phyloP scores from a whole-genome alignment of 2,329 filamentous ascomycete genomes.

The Dothistroma pini region DNA sequence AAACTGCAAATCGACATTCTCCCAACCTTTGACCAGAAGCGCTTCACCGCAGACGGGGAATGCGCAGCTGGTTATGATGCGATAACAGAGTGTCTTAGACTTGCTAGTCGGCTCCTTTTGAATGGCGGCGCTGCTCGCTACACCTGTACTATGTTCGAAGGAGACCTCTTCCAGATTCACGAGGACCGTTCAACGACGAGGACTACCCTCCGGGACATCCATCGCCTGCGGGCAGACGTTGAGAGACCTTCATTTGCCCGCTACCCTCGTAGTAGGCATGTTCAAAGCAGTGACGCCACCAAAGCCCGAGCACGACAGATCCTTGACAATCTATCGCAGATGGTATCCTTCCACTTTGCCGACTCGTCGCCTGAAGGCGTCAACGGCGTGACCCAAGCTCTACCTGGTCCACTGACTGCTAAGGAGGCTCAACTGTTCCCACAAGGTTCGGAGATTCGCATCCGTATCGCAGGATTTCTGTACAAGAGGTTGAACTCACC shows the following conservation, averaged over 20 bases:
- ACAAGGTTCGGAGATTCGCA: neutral
- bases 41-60: neutral
- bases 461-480: neutral
- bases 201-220: neutral
- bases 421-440: neutral
- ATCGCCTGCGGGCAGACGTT: neutral
- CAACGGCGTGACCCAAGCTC: constrained; percentile 1
- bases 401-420: constrained; percentile 1
- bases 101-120: neutral
- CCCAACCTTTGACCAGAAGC: neutral
- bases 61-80: neutral
- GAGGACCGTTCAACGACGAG: neutral
- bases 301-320: neutral
- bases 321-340: neutral
- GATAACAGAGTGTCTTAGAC: neutral
- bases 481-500: neutral
- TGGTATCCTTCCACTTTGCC: constrained; percentile 3
- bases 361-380: neutral
- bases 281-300: neutral
- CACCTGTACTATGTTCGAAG: constrained; percentile 4
- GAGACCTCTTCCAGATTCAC: constrained; percentile 2
- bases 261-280: neutral
- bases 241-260: neutral
- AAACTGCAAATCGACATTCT: neutral
- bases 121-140: constrained; percentile 2